A percentile compares a stretch with the other conserved stretches of the same genome.
Evolutionary conservation across 2,329 filamentous ascomycete species (phyloP).

Genomic region (Pseudogymnoascus sp.): DNA sequence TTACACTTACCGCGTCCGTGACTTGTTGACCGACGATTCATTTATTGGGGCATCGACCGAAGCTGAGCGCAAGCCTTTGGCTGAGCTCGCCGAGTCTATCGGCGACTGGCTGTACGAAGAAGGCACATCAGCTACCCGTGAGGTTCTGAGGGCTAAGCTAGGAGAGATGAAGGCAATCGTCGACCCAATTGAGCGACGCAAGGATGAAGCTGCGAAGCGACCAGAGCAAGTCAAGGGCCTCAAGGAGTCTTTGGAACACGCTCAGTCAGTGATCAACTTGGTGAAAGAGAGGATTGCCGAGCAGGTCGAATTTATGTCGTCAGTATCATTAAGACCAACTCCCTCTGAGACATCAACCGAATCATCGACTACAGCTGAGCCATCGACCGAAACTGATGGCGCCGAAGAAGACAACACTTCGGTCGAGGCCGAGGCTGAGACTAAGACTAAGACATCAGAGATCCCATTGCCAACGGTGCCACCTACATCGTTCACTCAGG

Average conservation of each 20-base stretch:
- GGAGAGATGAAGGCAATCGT: conserved; percentile 72
- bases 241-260: conserved; percentile 62
- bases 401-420: conserved; percentile 66
- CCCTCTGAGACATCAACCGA: conserved; percentile 44
- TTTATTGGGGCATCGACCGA: conserved; percentile 68
- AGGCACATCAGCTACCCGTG: conserved; percentile 65
- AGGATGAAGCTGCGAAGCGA: conserved; percentile 62
- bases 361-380: conserved; percentile 33
- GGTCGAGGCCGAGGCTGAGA: conserved; percentile 13
- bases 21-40: conserved; percentile 68
- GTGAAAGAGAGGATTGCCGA: conserved; percentile 60
- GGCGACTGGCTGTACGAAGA: conserved; percentile 91
- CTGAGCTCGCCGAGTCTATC: conserved; percentile 57
- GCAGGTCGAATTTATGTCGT: conserved; percentile 33
- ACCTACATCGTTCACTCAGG: conserved; percentile 61
- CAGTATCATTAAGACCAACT: conserved; percentile 18
- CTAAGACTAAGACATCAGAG: conserved; percentile 26
- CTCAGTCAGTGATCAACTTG: conserved; percentile 60
- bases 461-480: conserved; percentile 41
- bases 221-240: conserved; percentile 62
- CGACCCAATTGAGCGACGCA: conserved; percentile 66
- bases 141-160: conserved; percentile 68
- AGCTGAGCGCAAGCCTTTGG: conserved; percentile 57
- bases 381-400: conserved; percentile 39
- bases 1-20: conserved; percentile 82